phyloP scores from a whole-genome alignment of 305 asterid species.

The Stenogyne calaminthoides region DNA sequence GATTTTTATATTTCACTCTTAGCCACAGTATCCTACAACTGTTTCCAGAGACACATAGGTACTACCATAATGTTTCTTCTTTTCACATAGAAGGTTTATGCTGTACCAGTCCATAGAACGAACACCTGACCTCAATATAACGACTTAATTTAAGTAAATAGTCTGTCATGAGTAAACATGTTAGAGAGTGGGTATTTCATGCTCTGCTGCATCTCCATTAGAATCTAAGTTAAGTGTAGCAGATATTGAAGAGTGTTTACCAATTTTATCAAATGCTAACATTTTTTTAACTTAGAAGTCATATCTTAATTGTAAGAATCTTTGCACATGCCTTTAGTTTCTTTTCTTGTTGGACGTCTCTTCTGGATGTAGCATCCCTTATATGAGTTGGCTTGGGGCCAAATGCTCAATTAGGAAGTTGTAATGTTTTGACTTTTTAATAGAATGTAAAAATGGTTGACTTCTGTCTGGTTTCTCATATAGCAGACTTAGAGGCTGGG shows the following conservation, averaged over 20 bases:
- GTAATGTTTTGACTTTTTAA: background rate
- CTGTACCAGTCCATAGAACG: slow-evolving; percentile 5
- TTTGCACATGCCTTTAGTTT: background rate
- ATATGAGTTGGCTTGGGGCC: background rate
- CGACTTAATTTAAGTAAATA: background rate
- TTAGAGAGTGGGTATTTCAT: slow-evolving; percentile 24
- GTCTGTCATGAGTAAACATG: background rate
- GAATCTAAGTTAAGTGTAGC: slow-evolving; percentile 4
- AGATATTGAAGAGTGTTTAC: background rate
- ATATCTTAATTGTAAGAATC: background rate
- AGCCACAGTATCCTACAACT: slow-evolving; percentile 14
- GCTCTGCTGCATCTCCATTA: slow-evolving; percentile 3
- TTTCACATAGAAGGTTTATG: background rate
- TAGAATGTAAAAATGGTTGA: slow-evolving; percentile 9
- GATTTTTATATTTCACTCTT: background rate
- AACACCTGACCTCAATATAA: slow-evolving; percentile 5
- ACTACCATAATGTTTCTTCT: slow-evolving; percentile 16
- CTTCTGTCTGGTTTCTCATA: slow-evolving; percentile 4
- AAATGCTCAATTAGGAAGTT: background rate
- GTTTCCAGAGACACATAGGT: slow-evolving; percentile 24
- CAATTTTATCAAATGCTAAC: background rate
- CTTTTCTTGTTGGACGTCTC: slow-evolving; percentile 20
- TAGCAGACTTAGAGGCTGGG: background rate
- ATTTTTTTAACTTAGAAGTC: background rate
- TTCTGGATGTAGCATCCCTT: slow-evolving; percentile 10